These are phyloP conservation scores for Oropetium thomaeum DNA, from an alignment of 176 grass and related monocot genomes.

Conservation along the genomic window DNA sequence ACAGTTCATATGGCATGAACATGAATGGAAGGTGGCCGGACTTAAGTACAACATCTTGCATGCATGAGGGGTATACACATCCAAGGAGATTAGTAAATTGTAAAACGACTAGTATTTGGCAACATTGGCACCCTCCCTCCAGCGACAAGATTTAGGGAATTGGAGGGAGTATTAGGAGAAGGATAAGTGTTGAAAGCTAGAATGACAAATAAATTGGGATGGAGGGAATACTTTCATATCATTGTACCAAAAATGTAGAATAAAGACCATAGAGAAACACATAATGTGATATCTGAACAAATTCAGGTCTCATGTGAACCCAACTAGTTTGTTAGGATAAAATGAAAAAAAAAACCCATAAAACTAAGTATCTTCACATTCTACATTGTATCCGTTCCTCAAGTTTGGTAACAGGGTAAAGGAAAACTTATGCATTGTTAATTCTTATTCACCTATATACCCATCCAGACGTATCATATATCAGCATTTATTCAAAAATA, in stretches of 20 bases:
- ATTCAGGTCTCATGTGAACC: background rate
- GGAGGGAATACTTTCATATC: background rate
- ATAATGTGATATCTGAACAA: background rate
- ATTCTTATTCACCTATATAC: background rate
- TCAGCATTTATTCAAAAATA: background rate
- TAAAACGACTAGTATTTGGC: too few species aligned
- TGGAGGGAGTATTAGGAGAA: too few species aligned
- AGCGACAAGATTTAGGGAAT: too few species aligned
- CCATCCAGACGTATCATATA: background rate
- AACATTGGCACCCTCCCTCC: too few species aligned
- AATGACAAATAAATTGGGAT: too few species aligned
- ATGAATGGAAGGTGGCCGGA: too few species aligned
- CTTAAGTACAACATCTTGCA: too few species aligned
- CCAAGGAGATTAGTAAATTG: too few species aligned
- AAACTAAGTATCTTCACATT: background rate
- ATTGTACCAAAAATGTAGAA: constrained; percentile 12
- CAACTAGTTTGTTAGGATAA: background rate
- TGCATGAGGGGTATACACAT: too few species aligned
- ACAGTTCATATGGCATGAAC: too few species aligned
- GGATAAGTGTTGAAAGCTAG: too few species aligned
- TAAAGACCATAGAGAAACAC: background rate
- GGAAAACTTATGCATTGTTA: background rate
- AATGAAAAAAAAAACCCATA: background rate
- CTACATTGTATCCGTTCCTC: background rate
- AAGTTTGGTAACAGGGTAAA: background rate